phyloP scores from a whole-genome alignment of 148 eudicot genomes.

The Rhododendron ovatum region DNA sequence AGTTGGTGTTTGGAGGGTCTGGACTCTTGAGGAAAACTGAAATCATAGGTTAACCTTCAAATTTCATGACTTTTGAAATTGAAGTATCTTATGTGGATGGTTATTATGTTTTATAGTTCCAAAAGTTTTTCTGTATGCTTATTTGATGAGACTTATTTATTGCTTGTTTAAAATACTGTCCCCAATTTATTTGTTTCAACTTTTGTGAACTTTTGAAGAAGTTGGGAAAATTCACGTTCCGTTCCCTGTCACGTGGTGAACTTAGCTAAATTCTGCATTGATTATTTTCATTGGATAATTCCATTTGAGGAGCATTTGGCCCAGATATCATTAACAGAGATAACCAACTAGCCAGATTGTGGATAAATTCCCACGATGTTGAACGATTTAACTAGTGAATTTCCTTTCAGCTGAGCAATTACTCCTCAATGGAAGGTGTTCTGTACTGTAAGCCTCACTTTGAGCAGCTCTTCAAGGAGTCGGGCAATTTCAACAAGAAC shows the following conservation, averaged over 20 bases:
- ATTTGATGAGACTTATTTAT: background rate
- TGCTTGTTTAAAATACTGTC: background rate
- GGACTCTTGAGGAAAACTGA: background rate
- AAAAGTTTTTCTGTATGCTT: background rate
- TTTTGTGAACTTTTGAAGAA: background rate
- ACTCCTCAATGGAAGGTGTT: slow-evolving; percentile 91
- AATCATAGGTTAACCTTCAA: background rate
- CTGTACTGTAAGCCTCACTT: slow-evolving; percentile 95
- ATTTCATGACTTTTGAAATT: background rate
- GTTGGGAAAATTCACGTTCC: background rate
- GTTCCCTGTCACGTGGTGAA: background rate
- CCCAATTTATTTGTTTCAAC: background rate
- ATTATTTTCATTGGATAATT: background rate
- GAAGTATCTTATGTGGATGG: background rate
- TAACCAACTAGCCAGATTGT: background rate
- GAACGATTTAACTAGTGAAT: background rate
- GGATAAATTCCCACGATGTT: background rate
- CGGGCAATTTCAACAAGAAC: slow-evolving; percentile 83
- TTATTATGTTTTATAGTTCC: background rate
- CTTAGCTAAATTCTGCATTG: background rate
- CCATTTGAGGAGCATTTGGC: background rate
- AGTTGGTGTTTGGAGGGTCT: background rate
- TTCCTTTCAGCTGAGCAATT: slow-evolving; percentile 65
- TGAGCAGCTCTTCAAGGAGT: slow-evolving; percentile 94
- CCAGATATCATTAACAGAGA: background rate